Evolutionary conservation across 306 rosid species (phyloP).

Genomic region (Cicer judaicum): DNA sequence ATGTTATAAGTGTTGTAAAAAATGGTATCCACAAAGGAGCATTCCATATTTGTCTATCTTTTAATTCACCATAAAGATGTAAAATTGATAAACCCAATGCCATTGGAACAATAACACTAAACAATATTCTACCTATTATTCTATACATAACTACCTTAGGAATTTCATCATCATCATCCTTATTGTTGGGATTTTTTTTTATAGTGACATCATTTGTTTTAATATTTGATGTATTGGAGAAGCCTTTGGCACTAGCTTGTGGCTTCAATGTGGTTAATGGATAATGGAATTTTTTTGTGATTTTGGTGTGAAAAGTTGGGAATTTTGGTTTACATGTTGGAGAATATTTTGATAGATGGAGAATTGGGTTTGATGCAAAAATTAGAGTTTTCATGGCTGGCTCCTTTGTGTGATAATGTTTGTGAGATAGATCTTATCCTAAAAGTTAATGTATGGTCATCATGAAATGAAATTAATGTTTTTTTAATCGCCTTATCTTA

Average conservation of each 20-base stretch:
- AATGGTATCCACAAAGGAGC: slow-evolving; percentile 79
- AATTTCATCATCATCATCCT: slow-evolving; percentile 55
- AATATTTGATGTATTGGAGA: slow-evolving; percentile 45
- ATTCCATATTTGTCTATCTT: slow-evolving; percentile 60
- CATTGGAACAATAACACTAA: slow-evolving; percentile 71
- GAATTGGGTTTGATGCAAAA: slow-evolving; percentile 49
- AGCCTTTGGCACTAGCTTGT: slow-evolving; percentile 69
- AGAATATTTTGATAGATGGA: slow-evolving; percentile 49
- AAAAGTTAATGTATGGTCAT: slow-evolving; percentile 52
- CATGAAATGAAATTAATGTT: neutral
- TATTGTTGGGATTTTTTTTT: slow-evolving; percentile 46
- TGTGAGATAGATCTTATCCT: slow-evolving; percentile 60
- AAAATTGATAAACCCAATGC: slow-evolving; percentile 65
- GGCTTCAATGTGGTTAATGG: slow-evolving; percentile 33
- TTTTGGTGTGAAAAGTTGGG: slow-evolving; percentile 41
- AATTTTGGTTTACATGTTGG: slow-evolving; percentile 60
- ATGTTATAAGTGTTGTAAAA: slow-evolving; percentile 58
- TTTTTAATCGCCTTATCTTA: neutral
- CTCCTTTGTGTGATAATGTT: neutral
- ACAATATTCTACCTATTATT: slow-evolving; percentile 62
- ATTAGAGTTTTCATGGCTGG: slow-evolving; percentile 65
- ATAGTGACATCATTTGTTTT: slow-evolving; percentile 9
- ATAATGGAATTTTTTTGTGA: slow-evolving; percentile 30
- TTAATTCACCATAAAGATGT: slow-evolving; percentile 56
- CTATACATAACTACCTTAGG: slow-evolving; percentile 65